These are phyloP conservation scores for Eucalyptus rudis DNA, from an alignment of 345 rosid species.

Conservation along the genomic window DNA sequence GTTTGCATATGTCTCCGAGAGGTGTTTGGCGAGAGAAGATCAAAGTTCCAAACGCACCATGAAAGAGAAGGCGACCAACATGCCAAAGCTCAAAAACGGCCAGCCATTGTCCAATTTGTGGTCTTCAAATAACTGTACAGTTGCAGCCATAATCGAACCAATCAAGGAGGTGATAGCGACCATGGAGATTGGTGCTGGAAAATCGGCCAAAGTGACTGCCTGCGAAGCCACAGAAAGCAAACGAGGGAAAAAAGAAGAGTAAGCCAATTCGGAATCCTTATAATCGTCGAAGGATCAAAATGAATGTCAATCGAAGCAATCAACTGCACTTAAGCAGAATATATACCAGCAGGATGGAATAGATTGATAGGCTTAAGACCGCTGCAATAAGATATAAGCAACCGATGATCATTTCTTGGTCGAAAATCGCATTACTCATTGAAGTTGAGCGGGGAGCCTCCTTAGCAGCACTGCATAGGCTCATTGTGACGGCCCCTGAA, in stretches of 20 bases:
- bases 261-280: not conserved
- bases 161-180: conserved; percentile 71
- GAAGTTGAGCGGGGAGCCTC: not conserved
- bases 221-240: not conserved
- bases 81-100: conserved; percentile 18
- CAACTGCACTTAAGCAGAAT: not conserved
- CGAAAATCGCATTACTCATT: conserved; percentile 4
- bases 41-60: conserved; percentile 22
- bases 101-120: conserved; percentile 13
- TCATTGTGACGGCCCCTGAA: conserved; percentile 62
- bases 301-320: not conserved
- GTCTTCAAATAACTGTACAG: conserved; percentile 28
- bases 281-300: not conserved
- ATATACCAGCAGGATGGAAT: conserved; percentile 60
- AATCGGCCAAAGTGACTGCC: conserved; percentile 60
- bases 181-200: conserved; percentile 84
- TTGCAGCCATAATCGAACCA: conserved; percentile 49
- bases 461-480: conserved; percentile 36
- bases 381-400: conserved; percentile 72
- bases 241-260: not conserved
- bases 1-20: not conserved
- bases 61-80: conserved; percentile 34
- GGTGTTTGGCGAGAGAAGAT: not conserved
- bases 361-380: conserved; percentile 45
- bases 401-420: conserved; percentile 53